Conservation (phyloP, 169 alveolate genomes). For the Cryptosporidium ryanae region DNA sequence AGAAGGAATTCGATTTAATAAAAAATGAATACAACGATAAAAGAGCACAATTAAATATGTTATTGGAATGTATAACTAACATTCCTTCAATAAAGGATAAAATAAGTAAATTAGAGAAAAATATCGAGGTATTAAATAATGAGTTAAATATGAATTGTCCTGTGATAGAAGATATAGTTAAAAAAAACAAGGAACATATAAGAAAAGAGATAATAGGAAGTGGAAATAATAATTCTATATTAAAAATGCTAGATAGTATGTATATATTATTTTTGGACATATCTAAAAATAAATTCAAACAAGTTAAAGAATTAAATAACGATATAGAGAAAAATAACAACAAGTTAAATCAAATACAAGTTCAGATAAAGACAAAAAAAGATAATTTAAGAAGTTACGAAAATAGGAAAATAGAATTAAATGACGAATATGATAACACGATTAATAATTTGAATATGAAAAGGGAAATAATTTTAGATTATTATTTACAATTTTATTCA, state of each 20-base stretch:
- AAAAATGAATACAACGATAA: conserved; percentile 29
- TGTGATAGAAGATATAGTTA: background rate
- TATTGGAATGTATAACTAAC: conserved; percentile 52
- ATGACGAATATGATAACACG: conserved; percentile 11
- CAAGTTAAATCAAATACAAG: background rate
- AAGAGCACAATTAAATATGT: conserved; percentile 10
- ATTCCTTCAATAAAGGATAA: conserved; percentile 13
- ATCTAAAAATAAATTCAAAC: background rate
- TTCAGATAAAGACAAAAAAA: conserved; percentile 24
- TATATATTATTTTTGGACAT: conserved; percentile 7
- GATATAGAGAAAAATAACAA: conserved; percentile 2
- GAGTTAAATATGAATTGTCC: conserved; percentile 16
- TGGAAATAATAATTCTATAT: background rate
- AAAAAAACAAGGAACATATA: conserved; percentile 4
- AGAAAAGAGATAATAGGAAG: conserved; percentile 14
- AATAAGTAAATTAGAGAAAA: background rate
- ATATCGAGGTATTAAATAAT: background rate
- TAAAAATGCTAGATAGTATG: conserved; percentile 3
- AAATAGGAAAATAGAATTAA: background rate
- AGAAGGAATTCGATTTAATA: background rate
- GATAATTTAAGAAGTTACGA: conserved; percentile 5
- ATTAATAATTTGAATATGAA: background rate
- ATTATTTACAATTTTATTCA: conserved; percentile 49
- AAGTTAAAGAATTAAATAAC: background rate
- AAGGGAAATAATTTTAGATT: conserved; percentile 4